Base-by-base conservation (phyloP, 1,139 yeast genomes). In the Hansenula anomala region DNA sequence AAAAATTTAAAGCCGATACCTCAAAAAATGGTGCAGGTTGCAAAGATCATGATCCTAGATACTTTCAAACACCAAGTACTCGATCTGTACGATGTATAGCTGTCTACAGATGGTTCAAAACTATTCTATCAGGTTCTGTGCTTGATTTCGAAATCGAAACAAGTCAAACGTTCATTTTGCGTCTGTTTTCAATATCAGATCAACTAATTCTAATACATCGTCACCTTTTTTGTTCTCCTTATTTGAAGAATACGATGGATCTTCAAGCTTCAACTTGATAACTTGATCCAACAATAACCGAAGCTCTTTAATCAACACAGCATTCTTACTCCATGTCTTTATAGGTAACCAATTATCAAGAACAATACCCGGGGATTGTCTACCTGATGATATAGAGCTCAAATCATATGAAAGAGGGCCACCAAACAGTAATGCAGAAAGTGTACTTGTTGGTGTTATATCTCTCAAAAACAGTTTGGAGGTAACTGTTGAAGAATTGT, bases 291-390 rank as follows among this genome's bases (percentile, higher is more conserved):
- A 63, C 34, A 88, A 57, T 16, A 65, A 55, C 48, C 95, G 67
- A 38, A 92, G 63, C 42, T 83, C 75, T 45, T 85, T 85, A 29
- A 89, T 73, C 38, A 90, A 65, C 5, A 92, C 95, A 1, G 94
- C 97, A 54, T 90, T 88, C 51, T 94, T 84, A 48, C 96, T 86
- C 97, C 97, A 89, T 3, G 96, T 86, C 48, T 86, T 69, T 27
- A 92, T 67, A 9, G 95, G 89, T 25, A 85, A 61, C 96, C 96
- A 85, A 36, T 73, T 71, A 53, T 85, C 95, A 42, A 89, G 56
- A 22, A 82, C 72, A 41, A 82, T 69, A 36, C 89, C 88, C 0
- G 86, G 83, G 0, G 81, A 74, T 11, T 71, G 64, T 26, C 55
- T 58, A 1, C 67, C 63, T 3, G 61, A 54, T 2, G 67, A 42